phyloP scores from a whole-genome alignment of 257 asterid species.

The Ophiorrhiza pumila region DNA sequence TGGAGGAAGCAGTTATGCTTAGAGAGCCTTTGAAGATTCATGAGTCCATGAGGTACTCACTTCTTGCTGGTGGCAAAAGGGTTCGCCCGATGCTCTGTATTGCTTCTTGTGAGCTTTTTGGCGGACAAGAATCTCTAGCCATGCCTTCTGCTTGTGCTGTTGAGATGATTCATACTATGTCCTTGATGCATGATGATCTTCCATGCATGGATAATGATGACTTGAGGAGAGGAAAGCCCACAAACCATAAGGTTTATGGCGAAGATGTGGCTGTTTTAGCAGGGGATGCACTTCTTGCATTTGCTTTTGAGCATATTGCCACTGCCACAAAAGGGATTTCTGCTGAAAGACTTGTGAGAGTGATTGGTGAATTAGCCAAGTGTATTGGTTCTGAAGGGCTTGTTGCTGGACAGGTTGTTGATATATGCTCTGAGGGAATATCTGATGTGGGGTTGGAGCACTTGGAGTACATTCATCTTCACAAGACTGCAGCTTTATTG shows the following conservation, averaged over 20 bases:
- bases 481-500: slow-evolving; percentile 58
- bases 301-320: slow-evolving; percentile 48
- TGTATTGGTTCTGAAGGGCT: slow-evolving; percentile 47
- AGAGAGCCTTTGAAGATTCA: slow-evolving; percentile 43
- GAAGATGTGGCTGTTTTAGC: slow-evolving; percentile 53
- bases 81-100: slow-evolving; percentile 56
- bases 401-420: slow-evolving; percentile 54
- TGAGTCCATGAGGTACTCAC: slow-evolving; percentile 63
- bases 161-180: slow-evolving; percentile 71
- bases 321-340: slow-evolving; percentile 35
- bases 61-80: slow-evolving; percentile 65
- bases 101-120: slow-evolving; percentile 62
- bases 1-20: slow-evolving; percentile 34
- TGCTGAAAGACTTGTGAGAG: slow-evolving; percentile 32
- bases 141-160: slow-evolving; percentile 68
- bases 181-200: slow-evolving; percentile 63
- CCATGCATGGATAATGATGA: slow-evolving; percentile 73
- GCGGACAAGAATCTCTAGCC: slow-evolving; percentile 41
- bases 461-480: slow-evolving; percentile 50
- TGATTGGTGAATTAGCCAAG: slow-evolving; percentile 40
- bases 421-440: slow-evolving; percentile 42
- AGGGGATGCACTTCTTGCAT: slow-evolving; percentile 55
- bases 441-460: slow-evolving; percentile 46
- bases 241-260: slow-evolving; percentile 54
- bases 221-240: slow-evolving; percentile 53